A percentile compares a stretch with the other conserved stretches of the same genome.
Evolutionary conservation across 164 flowering plant genomes (phyloP).

Genomic region (Nelumbo lutea): DNA sequence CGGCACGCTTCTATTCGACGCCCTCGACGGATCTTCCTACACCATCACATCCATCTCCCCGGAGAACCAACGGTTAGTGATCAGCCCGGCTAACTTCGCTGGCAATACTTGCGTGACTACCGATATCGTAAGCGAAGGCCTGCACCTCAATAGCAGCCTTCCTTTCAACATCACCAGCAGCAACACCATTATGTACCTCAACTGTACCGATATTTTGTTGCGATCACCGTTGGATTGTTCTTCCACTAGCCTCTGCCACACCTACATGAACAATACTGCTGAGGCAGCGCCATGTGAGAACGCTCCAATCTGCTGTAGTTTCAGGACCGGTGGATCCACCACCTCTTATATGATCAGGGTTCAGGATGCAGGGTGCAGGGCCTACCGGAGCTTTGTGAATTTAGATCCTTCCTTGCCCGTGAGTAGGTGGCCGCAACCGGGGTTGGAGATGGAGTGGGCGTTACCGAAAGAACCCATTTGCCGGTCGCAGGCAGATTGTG

Average conservation of each 20-base stretch:
- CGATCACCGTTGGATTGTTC: no score
- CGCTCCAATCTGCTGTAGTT: slow-evolving; percentile 37
- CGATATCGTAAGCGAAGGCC: no score
- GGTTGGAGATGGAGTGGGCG: slow-evolving; percentile 48
- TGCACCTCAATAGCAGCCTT: slow-evolving; percentile 12
- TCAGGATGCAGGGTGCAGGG: slow-evolving; percentile 35
- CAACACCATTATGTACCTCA: slow-evolving; percentile 51
- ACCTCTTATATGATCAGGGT: slow-evolving; percentile 18
- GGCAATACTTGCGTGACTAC: no score
- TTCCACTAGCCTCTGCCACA: slow-evolving; percentile 22
- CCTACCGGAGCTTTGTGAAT: slow-evolving; percentile 46
- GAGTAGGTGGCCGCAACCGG: slow-evolving; percentile 41
- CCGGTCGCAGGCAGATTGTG: slow-evolving; percentile 34
- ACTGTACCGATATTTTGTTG: slow-evolving; percentile 34
- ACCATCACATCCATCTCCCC: slow-evolving; percentile 30
- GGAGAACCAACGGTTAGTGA: slow-evolving; percentile 17
- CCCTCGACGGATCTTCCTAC: slow-evolving; percentile 32
- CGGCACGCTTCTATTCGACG: not conserved
- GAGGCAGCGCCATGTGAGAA: not conserved
- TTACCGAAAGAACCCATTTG: slow-evolving; percentile 45
- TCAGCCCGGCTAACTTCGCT: slow-evolving; percentile 24
- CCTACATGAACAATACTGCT: slow-evolving; percentile 14
- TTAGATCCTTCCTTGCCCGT: slow-evolving; percentile 34
- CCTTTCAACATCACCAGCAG: slow-evolving; percentile 1
- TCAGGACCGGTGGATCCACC: slow-evolving; percentile 45